Conservation (phyloP, 768 basidiomycete genomes). For the Termitomyces sp. region DNA sequence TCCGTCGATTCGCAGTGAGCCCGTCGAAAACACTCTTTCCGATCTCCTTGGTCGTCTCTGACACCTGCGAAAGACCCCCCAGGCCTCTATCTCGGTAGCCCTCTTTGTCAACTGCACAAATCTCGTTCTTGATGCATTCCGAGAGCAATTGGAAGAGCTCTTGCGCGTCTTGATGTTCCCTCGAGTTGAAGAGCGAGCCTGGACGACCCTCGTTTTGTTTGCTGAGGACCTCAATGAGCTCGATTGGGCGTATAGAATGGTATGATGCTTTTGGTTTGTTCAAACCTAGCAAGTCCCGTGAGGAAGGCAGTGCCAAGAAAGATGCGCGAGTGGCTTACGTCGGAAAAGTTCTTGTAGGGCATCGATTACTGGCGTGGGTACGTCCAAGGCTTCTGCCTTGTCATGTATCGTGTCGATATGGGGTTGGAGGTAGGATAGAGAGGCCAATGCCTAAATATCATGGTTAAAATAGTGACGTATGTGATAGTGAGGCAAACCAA, state of each 20-base stretch:
- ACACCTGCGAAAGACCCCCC: constrained; percentile 38
- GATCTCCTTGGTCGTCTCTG: constrained; percentile 26
- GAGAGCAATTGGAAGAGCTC: constrained; percentile 95
- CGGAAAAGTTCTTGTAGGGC: constrained; percentile 66
- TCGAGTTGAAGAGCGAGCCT: constrained; percentile 72
- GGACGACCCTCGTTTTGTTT: constrained; percentile 44
- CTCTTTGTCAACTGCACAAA: constrained; percentile 68
- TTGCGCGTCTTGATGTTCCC: constrained; percentile 97
- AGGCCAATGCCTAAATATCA: constrained; percentile 71
- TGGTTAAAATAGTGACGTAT: constrained; percentile 1
- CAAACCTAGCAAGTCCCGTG: constrained; percentile 38
- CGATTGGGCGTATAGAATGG: constrained; percentile 63
- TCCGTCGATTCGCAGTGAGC: constrained; percentile 83
- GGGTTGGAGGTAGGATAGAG: constrained; percentile 75
- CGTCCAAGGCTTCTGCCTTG: constrained; percentile 73
- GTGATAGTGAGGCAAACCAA: constrained; percentile 20
- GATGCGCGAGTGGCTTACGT: constrained; percentile 35
- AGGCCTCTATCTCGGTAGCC: constrained; percentile 67
- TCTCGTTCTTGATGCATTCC: constrained; percentile 85
- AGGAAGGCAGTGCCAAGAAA: not conserved
- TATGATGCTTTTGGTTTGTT: constrained; percentile 58
- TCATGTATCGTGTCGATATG: constrained; percentile 73
- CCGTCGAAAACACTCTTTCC: constrained; percentile 83
- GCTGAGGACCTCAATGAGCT: constrained; percentile 68
- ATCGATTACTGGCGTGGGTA: constrained; percentile 85